phyloP scores from a whole-genome alignment of 2,329 filamentous ascomycete species.

The Gyromitra esculenta region DNA sequence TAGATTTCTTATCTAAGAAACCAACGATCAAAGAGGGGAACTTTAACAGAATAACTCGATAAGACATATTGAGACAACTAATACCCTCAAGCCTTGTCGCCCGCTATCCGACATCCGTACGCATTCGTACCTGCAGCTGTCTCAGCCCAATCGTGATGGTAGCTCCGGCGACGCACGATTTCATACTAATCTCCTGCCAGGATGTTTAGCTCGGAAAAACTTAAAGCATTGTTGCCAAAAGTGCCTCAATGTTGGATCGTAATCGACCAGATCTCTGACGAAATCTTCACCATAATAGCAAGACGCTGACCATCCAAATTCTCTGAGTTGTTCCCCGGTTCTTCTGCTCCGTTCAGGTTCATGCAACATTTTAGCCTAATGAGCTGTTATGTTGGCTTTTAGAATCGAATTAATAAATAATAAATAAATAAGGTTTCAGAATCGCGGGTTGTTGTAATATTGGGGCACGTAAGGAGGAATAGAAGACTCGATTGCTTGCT shows the following conservation, averaged over 20 bases:
- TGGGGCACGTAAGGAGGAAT: no score
- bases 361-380: not conserved
- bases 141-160: not conserved
- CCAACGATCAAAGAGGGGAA: not conserved
- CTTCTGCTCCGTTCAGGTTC: not conserved
- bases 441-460: no score
- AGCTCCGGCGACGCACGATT: not conserved
- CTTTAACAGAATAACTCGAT: not conserved
- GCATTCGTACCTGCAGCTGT: not conserved
- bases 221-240: not conserved
- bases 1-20: not conserved
- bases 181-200: not conserved
- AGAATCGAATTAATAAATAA: not conserved
- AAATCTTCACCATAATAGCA: not conserved
- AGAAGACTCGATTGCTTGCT: no score
- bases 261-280: not conserved
- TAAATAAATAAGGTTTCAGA: not conserved
- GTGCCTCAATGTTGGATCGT: not conserved
- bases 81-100: not conserved
- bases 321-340: not conserved
- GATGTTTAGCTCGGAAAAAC: not conserved
- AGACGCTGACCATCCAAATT: not conserved
- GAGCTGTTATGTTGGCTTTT: not conserved
- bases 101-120: not conserved
- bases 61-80: not conserved